These are phyloP conservation scores for Neodidymelliopsis sp. DNA, from an alignment of 2,329 filamentous ascomycete species.

Conservation along the genomic window DNA sequence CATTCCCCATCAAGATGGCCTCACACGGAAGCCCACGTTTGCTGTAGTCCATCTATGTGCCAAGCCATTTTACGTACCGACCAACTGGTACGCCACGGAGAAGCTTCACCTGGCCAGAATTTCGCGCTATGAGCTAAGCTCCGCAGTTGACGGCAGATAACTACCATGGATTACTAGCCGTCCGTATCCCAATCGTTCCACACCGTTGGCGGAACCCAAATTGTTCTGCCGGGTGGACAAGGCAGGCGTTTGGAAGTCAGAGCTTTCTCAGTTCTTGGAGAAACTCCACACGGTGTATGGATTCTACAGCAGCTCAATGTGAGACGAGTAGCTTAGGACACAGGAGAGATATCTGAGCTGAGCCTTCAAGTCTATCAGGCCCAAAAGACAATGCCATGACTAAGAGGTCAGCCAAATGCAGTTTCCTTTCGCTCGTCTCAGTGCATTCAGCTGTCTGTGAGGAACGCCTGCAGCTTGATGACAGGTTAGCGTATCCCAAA, in stretches of 20 bases:
- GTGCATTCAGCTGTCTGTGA: not conserved
- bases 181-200: not conserved
- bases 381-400: not conserved
- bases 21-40: not conserved
- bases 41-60: not conserved
- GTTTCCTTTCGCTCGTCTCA: not conserved
- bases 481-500: not conserved
- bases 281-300: not conserved
- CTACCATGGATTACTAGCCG: not conserved
- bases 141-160: not conserved
- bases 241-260: not conserved
- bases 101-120: not conserved
- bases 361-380: not conserved
- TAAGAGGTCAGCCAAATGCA: not conserved
- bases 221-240: not conserved
- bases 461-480: not conserved
- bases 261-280: not conserved
- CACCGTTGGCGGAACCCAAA: not conserved
- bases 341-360: not conserved
- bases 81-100: not conserved
- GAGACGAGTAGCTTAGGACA: not conserved
- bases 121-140: not conserved
- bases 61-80: not conserved
- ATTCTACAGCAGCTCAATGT: not conserved
- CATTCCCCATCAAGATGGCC: not conserved